phyloP scores from a whole-genome alignment of 306 rosid species.

The Acacia melanoxylon region DNA sequence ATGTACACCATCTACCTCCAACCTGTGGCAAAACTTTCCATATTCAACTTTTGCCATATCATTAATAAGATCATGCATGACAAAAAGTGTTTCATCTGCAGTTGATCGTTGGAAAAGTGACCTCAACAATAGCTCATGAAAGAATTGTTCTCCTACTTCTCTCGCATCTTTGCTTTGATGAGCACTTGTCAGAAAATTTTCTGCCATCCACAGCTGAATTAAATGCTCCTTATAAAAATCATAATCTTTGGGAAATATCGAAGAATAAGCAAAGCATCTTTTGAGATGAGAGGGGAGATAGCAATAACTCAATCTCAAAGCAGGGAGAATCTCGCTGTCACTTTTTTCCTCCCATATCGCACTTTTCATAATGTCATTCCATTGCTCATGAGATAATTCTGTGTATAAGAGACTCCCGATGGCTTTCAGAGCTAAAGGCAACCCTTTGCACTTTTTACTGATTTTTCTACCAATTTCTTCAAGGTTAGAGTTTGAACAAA shows the following conservation, averaged over 20 bases:
- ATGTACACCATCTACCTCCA: not conserved
- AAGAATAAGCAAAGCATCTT: constrained; percentile 46
- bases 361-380: constrained; percentile 24
- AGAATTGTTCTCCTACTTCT: constrained; percentile 28
- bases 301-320: constrained; percentile 29
- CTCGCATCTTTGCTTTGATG: not conserved
- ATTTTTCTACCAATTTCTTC: constrained; percentile 19
- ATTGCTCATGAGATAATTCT: not conserved
- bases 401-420: constrained; percentile 32
- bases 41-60: too few species aligned
- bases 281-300: constrained; percentile 28
- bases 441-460: constrained; percentile 25
- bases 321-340: not conserved
- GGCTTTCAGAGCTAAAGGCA: constrained; percentile 40
- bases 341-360: constrained; percentile 22
- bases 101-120: not conserved
- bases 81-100: not conserved
- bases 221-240: not conserved
- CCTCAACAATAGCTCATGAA: not conserved
- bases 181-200: constrained; percentile 18
- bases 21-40: too few species aligned
- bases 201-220: constrained; percentile 38
- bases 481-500: not conserved
- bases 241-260: constrained; percentile 32
- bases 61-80: constrained; percentile 35